Evolutionary conservation across 805 yeast species (phyloP).

Genomic region (Candida pseudoglaebosa): DNA sequence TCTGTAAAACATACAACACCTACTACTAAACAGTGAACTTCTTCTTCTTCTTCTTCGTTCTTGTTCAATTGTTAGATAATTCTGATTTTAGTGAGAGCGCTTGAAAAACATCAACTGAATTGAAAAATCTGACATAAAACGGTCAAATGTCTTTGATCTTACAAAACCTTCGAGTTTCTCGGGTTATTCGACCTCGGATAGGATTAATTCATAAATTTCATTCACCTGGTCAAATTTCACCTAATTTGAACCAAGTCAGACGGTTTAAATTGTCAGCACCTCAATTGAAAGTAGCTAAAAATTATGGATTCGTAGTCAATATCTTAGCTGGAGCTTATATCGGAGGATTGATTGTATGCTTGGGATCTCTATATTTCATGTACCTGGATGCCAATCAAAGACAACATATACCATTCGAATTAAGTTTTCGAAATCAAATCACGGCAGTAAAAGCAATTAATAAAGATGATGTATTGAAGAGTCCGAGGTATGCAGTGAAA

Average conservation of each 20-base stretch:
- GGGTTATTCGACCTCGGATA: not conserved
- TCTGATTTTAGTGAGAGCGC: not conserved
- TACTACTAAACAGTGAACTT: no score
- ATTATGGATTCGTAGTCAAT: constrained; percentile 26
- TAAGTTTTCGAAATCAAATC: constrained; percentile 28
- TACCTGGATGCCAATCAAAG: constrained; percentile 37
- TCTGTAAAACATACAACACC: no score
- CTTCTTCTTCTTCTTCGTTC: no score
- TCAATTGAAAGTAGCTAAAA: constrained; percentile 13
- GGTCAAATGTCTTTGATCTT: not conserved
- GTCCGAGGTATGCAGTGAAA: constrained; percentile 41
- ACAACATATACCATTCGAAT: constrained; percentile 39
- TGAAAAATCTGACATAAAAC: not conserved
- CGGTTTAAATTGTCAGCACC: constrained; percentile 15
- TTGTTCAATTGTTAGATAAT: no score
- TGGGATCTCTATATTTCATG: constrained; percentile 35
- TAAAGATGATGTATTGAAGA: constrained; percentile 39
- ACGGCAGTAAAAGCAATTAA: constrained; percentile 39
- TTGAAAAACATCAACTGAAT: not conserved
- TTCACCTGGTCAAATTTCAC: no score
- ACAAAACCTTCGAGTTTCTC: not conserved
- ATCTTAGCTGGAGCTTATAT: constrained; percentile 41
- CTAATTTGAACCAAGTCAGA: constrained; percentile 7
- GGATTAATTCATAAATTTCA: no score
- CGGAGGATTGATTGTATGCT: constrained; percentile 37